Evolutionary conservation across 139 green algal species (phyloP).

Genomic region (Raphidocelis subcapitata): DNA sequence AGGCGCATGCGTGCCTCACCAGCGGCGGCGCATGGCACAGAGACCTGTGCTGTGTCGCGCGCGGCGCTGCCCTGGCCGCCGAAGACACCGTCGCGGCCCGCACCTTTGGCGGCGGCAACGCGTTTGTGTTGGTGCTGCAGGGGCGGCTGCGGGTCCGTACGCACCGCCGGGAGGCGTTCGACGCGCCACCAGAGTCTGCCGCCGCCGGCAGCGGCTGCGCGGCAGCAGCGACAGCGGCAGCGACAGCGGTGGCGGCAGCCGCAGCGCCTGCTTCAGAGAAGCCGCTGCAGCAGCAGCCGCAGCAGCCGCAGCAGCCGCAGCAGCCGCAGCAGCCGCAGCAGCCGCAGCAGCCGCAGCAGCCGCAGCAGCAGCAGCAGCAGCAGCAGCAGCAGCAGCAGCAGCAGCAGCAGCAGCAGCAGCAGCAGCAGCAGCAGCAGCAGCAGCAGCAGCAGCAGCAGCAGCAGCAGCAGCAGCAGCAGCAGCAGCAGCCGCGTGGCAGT

Average conservation of each 20-base stretch:
- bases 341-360: too few species aligned
- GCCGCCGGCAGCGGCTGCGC: neutral
- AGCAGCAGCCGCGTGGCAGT: neutral
- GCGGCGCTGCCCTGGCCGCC: neutral
- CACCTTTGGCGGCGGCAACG: neutral
- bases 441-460: neutral
- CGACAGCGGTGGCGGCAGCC: neutral
- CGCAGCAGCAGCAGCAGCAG: too few species aligned
- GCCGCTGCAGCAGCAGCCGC: too few species aligned
- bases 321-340: too few species aligned
- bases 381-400: too few species aligned
- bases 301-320: too few species aligned
- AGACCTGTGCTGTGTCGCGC: slow-evolving; percentile 41
- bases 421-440: neutral
- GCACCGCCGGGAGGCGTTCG: slow-evolving; percentile 3
- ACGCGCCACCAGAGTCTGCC: neutral
- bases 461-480: neutral
- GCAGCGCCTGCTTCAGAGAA: too few species aligned
- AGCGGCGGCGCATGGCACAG: slow-evolving; percentile 13
- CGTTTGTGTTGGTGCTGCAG: slow-evolving; percentile 16
- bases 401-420: too few species aligned
- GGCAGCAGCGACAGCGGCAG: too few species aligned
- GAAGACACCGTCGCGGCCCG: neutral
- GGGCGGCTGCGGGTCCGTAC: slow-evolving; percentile 28
- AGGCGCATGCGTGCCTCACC: neutral